These are phyloP conservation scores for Raphanus hybrid DNA, from an alignment of 441 rosid species.

Conservation along the genomic window DNA sequence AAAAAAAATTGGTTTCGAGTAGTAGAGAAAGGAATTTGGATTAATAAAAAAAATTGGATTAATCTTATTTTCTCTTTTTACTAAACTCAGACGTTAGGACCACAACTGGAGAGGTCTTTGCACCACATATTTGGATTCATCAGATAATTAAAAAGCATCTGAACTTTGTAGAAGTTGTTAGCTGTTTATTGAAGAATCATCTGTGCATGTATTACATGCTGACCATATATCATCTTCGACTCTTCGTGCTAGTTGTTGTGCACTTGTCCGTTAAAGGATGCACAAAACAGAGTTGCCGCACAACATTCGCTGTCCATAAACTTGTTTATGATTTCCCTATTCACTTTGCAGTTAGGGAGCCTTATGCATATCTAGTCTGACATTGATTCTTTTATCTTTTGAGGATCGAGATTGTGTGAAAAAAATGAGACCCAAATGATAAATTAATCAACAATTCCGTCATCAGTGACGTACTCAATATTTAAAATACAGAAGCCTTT, in stretches of 20 bases:
- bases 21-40: too few species aligned
- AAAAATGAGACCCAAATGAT: too few species aligned
- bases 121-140: neutral
- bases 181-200: neutral
- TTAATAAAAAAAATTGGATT: too few species aligned
- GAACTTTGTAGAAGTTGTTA: neutral
- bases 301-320: conserved; percentile 1
- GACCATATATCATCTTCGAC: neutral
- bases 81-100: neutral
- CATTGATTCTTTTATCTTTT: neutral
- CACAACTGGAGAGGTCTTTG: too few species aligned
- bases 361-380: neutral
- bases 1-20: too few species aligned
- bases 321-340: neutral
- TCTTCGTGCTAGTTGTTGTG: neutral
- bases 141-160: neutral
- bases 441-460: too few species aligned
- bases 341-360: neutral
- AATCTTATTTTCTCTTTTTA: too few species aligned
- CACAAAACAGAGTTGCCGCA: neutral
- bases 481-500: too few species aligned
- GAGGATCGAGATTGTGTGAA: neutral
- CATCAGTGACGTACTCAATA: too few species aligned
- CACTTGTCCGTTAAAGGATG: neutral
- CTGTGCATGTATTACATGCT: neutral